Conservation (phyloP, 305 asterid genomes). For the Solanum hybrid region DNA sequence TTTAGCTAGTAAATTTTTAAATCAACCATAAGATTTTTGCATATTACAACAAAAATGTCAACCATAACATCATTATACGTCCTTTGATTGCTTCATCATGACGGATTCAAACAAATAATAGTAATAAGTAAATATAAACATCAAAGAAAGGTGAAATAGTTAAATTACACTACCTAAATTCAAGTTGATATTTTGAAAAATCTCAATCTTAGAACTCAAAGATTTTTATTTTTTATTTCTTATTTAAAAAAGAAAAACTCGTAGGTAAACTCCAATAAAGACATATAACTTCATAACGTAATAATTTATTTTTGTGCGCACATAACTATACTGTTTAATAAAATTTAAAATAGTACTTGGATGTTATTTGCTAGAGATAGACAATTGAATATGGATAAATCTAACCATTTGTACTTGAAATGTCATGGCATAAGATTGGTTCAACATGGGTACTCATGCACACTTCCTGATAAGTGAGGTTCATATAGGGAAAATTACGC, state of each 20-base stretch:
- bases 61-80: background rate
- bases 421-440: no score
- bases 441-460: no score
- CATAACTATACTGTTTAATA: background rate
- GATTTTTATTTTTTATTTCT: no score
- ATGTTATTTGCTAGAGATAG: no score
- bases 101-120: background rate
- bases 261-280: background rate
- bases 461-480: no score
- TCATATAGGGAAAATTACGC: no score
- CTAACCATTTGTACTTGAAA: no score
- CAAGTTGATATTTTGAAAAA: background rate
- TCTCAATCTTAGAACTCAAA: background rate
- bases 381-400: no score
- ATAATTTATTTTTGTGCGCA: background rate
- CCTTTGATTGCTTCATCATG: background rate
- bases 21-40: background rate
- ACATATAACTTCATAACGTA: background rate
- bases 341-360: background rate
- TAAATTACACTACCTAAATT: background rate
- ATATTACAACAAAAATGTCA: background rate
- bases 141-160: background rate
- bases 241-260: no score
- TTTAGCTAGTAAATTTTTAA: background rate
- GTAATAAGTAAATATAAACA: background rate